These are phyloP conservation scores for Epichloe elymi DNA, from an alignment of 2,329 filamentous ascomycete species.

Conservation along the genomic window DNA sequence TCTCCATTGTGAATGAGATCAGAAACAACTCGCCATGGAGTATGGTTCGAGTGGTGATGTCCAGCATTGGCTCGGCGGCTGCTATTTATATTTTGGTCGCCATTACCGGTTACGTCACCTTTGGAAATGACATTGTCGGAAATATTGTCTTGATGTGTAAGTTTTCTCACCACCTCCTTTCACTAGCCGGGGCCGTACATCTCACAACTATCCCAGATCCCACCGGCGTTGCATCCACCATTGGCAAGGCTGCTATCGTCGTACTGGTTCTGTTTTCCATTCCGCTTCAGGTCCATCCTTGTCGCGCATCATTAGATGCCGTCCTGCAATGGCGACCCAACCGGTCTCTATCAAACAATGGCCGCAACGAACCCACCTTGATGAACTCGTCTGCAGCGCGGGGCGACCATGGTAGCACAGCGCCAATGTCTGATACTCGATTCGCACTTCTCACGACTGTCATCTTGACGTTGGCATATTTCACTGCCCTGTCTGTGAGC, in stretches of 20 bases:
- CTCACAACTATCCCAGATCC: slow-evolving; percentile 20
- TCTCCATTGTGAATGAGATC: slow-evolving; percentile 94
- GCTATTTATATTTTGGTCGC: slow-evolving; percentile 81
- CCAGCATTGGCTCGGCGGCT: slow-evolving; percentile 82
- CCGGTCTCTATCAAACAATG: slow-evolving; percentile 23
- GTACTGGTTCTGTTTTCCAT: slow-evolving; percentile 94
- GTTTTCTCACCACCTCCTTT: slow-evolving; percentile 17
- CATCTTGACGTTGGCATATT: slow-evolving; percentile 74
- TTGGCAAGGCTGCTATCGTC: slow-evolving; percentile 90
- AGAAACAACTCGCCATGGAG: slow-evolving; percentile 63
- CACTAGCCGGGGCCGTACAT: too few species aligned
- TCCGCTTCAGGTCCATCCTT: slow-evolving; percentile 89
- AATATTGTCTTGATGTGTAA: slow-evolving; percentile 91
- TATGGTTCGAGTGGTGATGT: slow-evolving; percentile 63
- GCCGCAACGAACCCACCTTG: slow-evolving; percentile 29
- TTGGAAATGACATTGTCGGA: slow-evolving; percentile 75
- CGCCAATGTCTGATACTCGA: slow-evolving; percentile 68
- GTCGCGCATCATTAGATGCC: slow-evolving; percentile 86
- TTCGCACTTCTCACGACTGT: slow-evolving; percentile 82
- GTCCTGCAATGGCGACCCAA: slow-evolving; percentile 83
- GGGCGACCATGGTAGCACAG: slow-evolving; percentile 39
- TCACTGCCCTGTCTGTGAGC: slow-evolving; percentile 79
- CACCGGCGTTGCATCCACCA: slow-evolving; percentile 59
- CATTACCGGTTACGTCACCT: slow-evolving; percentile 90
- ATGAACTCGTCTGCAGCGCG: slow-evolving; percentile 25